Evolutionary conservation across 2,329 filamentous ascomycete genomes (phyloP), one percentile per base, ranked within the genome.

Genomic region (Paramyrothecium sp.): DNA sequence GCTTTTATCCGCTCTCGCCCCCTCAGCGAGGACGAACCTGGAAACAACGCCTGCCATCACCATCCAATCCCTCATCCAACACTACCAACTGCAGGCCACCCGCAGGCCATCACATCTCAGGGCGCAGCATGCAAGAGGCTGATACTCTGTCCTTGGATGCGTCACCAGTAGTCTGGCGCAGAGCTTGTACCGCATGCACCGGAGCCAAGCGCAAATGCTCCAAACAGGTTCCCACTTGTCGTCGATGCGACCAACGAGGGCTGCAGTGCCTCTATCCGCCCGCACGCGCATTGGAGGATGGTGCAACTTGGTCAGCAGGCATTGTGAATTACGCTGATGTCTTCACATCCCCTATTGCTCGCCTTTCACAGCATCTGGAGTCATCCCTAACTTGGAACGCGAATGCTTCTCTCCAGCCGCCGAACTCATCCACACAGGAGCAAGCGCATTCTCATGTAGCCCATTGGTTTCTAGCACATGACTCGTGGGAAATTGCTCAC

Each of bases 381-480:
- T 38, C 33, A 38, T 38, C 33, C 44, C 44, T 19, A 21, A 17
- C 44, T n/a, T 48, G 16, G 44, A 21, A 48, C 44, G 16, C 44
- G 16, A 21, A 48, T 48, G 44, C 44, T 21, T 48, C 44, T 48
- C 44, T 48, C 44, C 44, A 48, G 44, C 44, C 44, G 10, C 19
- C 44, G 44, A 21, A 48, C 44, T n/a, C 20, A 11, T 17, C 44
- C 20, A 21, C 44, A 48, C 44, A 48, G 44, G 44, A 48, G 44
- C 44, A 48, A 21, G 16, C n/a, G 44, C 44, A 48, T 21, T 48
- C 44, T 48, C 44, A 48, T 11, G 16, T 48, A 21, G 16, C 44
- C 44, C 44, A 48, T 48, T 48, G 44, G 44, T 48, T 48, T 48
- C 44, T 48, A 48, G 44, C n/a, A n/a, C 44, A 48, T n/a, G 44